Conservation (phyloP, 805 yeast genomes). For the Kazachstania bromeliacearum region DNA sequence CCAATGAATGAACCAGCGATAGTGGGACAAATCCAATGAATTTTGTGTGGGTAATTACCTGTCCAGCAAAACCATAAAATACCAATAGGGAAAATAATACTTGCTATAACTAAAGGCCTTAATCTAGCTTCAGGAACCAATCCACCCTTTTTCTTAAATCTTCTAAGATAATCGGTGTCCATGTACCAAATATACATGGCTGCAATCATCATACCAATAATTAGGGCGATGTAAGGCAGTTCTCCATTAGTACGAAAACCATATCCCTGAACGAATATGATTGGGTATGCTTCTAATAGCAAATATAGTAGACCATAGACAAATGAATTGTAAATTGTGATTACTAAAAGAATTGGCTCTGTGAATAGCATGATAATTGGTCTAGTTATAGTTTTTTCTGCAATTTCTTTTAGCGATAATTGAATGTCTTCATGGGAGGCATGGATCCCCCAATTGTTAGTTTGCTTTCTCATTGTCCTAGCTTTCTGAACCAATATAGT, state of each 20-base stretch:
- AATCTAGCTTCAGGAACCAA: slow-evolving; percentile 72
- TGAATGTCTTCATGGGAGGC: slow-evolving; percentile 66
- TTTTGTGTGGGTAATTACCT: slow-evolving; percentile 58
- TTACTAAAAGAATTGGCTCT: slow-evolving; percentile 64
- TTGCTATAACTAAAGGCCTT: slow-evolving; percentile 65
- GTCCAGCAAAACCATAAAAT: slow-evolving; percentile 84
- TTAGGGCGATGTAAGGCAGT: slow-evolving; percentile 71
- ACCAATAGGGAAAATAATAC: slow-evolving; percentile 64
- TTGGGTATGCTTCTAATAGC: slow-evolving; percentile 66
- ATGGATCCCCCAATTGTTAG: slow-evolving; percentile 77
- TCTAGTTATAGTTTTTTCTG: slow-evolving; percentile 52
- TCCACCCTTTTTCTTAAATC: slow-evolving; percentile 43
- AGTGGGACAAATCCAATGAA: slow-evolving; percentile 78
- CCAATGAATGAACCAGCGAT: slow-evolving; percentile 57
- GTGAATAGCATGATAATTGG: slow-evolving; percentile 57
- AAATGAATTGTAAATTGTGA: slow-evolving; percentile 67
- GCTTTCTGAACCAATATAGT: slow-evolving; percentile 57
- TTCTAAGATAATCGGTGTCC: slow-evolving; percentile 45
- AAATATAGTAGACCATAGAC: slow-evolving; percentile 73
- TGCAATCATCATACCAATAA: slow-evolving; percentile 59
- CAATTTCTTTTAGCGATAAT: slow-evolving; percentile 48
- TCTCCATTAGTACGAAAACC: slow-evolving; percentile 42
- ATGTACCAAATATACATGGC: slow-evolving; percentile 40
- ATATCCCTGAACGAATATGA: slow-evolving; percentile 56
- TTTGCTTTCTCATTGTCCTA: slow-evolving; percentile 46